A percentile compares a stretch with the other conserved stretches of the same genome.
Evolutionary conservation across 805 yeast genomes (phyloP).

Genomic region (Candida taoyuanica): DNA sequence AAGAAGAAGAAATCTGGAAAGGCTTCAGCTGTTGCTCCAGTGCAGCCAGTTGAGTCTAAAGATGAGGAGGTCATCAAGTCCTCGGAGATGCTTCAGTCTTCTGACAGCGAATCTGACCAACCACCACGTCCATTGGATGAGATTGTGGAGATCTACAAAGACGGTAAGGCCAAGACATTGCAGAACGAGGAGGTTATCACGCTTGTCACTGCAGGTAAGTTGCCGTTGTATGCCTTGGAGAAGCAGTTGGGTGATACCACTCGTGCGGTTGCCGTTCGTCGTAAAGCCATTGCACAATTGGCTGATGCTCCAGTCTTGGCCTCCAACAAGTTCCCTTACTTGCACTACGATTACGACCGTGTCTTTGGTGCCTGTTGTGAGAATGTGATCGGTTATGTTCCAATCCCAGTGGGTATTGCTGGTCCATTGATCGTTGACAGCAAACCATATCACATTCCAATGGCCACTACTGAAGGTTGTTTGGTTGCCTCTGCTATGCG

Average conservation of each 20-base stretch:
- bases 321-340: conserved; percentile 69
- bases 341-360: conserved; percentile 85
- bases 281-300: conserved; percentile 81
- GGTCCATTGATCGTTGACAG: conserved; percentile 95
- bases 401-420: conserved; percentile 95
- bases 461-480: conserved; percentile 99
- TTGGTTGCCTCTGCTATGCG: conserved; percentile 98
- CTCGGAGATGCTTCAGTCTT: conserved; percentile 27
- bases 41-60: conserved; percentile 7
- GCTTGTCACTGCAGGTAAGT: conserved; percentile 67
- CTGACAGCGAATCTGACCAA: conserved; percentile 34
- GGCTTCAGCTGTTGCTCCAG: conserved; percentile 29
- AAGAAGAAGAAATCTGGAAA: conserved; percentile 29
- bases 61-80: conserved; percentile 20
- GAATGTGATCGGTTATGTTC: conserved; percentile 95
- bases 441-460: conserved; percentile 83
- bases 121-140: conserved; percentile 57
- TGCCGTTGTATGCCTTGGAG: conserved; percentile 92
- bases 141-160: conserved; percentile 55
- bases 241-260: conserved; percentile 84
- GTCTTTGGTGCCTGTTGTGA: conserved; percentile 99
- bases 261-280: conserved; percentile 91
- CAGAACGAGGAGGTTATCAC: conserved; percentile 68
- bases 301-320: conserved; percentile 80
- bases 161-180: conserved; percentile 65